Conservation (phyloP, 768 basidiomycete genomes). For the Agrocybe chaxingu region DNA sequence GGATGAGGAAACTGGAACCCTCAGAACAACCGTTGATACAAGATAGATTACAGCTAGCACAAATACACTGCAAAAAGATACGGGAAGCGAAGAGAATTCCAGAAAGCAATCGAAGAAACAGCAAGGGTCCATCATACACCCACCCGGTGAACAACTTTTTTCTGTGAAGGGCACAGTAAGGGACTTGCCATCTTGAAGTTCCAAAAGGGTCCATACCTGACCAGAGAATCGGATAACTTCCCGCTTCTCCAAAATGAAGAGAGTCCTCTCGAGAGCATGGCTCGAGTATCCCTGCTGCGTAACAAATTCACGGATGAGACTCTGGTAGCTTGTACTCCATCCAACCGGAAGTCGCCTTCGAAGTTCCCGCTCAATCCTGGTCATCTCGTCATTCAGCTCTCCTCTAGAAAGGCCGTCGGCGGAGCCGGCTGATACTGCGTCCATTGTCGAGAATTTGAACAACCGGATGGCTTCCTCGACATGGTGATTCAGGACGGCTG, state of each 20-base stretch:
- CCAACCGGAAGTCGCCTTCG: constrained; percentile 83
- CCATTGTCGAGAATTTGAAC: constrained; percentile 99
- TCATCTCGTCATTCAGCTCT: constrained; percentile 92
- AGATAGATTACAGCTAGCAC: background rate
- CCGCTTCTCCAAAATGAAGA: constrained; percentile 92
- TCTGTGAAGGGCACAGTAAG: constrained; percentile 23
- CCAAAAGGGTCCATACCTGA: constrained; percentile 36
- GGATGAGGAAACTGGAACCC: no score
- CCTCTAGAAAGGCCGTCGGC: constrained; percentile 90
- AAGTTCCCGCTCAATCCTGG: constrained; percentile 84
- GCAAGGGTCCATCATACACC: constrained; percentile 5
- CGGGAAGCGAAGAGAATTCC: background rate
- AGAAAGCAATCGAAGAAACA: background rate
- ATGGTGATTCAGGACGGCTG: constrained; percentile 86
- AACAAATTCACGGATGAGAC: constrained; percentile 90
- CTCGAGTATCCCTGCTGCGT: constrained; percentile 86
- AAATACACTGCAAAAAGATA: constrained; percentile 16
- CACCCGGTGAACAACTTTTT: constrained; percentile 43
- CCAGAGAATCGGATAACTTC: constrained; percentile 91
- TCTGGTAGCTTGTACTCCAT: constrained; percentile 96
- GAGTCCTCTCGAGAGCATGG: constrained; percentile 87
- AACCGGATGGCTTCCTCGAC: constrained; percentile 97
- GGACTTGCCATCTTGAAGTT: constrained; percentile 3
- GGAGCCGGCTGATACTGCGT: constrained; percentile 92
- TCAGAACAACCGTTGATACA: no score